A percentile compares a stretch with the other conserved stretches of the same genome.
Conservation (phyloP, 345 rosid species). For the Isatis tinctoria region DNA sequence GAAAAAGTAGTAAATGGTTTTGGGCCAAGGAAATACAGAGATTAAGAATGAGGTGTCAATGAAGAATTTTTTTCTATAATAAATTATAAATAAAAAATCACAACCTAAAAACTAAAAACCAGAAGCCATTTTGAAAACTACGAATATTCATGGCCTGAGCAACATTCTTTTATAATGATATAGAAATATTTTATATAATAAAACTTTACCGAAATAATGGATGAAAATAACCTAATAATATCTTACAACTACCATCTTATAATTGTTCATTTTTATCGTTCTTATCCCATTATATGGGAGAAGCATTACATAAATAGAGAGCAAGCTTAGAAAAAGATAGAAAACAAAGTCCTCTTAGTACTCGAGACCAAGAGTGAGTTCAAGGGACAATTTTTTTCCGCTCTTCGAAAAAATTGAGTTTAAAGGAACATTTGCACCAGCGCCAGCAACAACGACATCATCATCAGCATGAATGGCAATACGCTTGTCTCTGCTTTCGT, state of each 20-base stretch:
- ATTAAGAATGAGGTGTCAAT: no score
- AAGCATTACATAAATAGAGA: constrained; percentile 3
- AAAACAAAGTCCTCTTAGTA: neutral
- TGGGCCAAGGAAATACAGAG: no score
- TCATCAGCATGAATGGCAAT: neutral
- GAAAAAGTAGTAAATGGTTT: no score
- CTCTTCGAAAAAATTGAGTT: neutral
- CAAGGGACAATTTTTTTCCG: constrained; percentile 1
- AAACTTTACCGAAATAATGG: neutral
- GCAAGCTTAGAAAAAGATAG: neutral
- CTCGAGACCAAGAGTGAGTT: constrained; percentile 21
- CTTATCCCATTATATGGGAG: neutral
- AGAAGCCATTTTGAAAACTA: no score
- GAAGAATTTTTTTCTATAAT: no score
- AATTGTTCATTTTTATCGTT: neutral
- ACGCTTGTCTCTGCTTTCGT: neutral
- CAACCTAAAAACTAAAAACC: no score
- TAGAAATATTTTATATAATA: neutral
- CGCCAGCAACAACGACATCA: neutral
- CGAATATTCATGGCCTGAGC: no score
- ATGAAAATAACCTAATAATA: neutral
- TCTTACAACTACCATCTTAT: neutral
- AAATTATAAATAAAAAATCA: no score
- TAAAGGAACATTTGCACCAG: neutral
- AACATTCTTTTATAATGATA: neutral